Base-by-base conservation (phyloP, 2,329 filamentous ascomycete species). In the Colletotrichum sojae region DNA sequence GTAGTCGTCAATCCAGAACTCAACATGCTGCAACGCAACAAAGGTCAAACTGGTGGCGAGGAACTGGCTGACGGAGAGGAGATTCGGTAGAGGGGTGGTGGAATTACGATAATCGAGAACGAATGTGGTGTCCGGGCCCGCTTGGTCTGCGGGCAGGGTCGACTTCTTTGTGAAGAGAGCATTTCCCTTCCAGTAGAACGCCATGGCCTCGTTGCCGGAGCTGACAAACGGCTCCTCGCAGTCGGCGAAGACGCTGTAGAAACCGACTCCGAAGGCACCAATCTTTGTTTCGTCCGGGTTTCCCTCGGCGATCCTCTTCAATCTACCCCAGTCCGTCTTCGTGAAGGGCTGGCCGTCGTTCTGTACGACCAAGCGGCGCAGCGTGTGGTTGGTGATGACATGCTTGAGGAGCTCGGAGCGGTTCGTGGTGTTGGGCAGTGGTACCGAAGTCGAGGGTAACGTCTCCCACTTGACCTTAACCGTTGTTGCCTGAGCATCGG, bases 111-210 rank as follows among this genome's bases (percentile, higher is more conserved):
- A 98, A 77, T 98, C 95, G 54, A 99, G 86, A 54, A 98, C 91
- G 77, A 99, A 99, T n/a, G 92, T 92, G 2, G 97, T 99, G 74
- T 95, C 89, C 39, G 84, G 84, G 63, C 86, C 92, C 16, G 85
- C 82, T 75, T 94, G 87, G 25, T 89, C 88, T 53, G 89, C 85
- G 1, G 92, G 90, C 8, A 98, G 82, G 73, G 91, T 90, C 22
- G 96, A 86, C 73, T 94, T 93, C 75, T 95, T 92, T 25, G 97
- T 99, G 78, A 97, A 98, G 2, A 99, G 87, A 5, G 94, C 94
- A 79, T 98, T 98, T n/a, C 93, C 95, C 80, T 98, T 98, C 97
- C 96, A 99, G 83, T 98, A 99, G 77, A 99, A 99, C 0, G 95
- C 95, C 94, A 99, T 98, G 45, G 94, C 95, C 80, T 97, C 91